Conservation (phyloP, 257 asterid genomes). For the Rehmannia glutinosa region DNA sequence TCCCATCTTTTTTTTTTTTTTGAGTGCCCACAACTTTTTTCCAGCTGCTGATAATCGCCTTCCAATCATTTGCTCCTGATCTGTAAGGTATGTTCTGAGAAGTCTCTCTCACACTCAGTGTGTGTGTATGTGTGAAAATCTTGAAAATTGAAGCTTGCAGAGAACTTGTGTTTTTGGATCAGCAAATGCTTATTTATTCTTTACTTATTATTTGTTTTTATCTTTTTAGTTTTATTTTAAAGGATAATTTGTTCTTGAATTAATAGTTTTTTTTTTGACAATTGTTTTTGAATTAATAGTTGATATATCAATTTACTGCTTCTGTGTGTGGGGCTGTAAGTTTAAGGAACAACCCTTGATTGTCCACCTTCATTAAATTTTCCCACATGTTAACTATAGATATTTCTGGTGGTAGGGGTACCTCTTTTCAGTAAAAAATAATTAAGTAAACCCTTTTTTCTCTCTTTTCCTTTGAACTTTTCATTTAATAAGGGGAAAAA, state of each 20-base stretch:
- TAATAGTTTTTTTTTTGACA: no score
- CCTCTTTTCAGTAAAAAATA: constrained; percentile 10
- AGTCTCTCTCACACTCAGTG: background rate
- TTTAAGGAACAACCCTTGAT: constrained; percentile 3
- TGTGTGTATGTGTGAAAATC: constrained; percentile 1
- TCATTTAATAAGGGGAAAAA: constrained; percentile 9
- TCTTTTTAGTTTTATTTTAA: background rate
- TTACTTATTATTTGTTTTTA: background rate
- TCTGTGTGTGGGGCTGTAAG: constrained; percentile 5
- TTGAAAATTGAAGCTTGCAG: constrained; percentile 17
- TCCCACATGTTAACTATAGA: constrained; percentile 24
- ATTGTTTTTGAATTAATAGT: constrained; percentile 21
- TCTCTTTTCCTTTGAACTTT: background rate
- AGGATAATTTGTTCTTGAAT: constrained; percentile 16
- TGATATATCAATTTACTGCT: background rate
- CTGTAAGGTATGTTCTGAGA: constrained; percentile 24
- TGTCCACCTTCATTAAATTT: constrained; percentile 13
- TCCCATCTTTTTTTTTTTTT: constrained; percentile 8
- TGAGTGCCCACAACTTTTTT: constrained; percentile 1
- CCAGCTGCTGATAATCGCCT: background rate
- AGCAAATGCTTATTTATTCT: background rate
- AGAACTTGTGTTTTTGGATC: constrained; percentile 13
- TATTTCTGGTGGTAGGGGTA: constrained; percentile 13
- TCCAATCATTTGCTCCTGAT: constrained; percentile 26
- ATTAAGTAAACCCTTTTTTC: background rate